A percentile compares a stretch with the other conserved stretches of the same genome.
Conservation (phyloP, 2,329 filamentous ascomycete genomes). For the Shiraia sp. region DNA sequence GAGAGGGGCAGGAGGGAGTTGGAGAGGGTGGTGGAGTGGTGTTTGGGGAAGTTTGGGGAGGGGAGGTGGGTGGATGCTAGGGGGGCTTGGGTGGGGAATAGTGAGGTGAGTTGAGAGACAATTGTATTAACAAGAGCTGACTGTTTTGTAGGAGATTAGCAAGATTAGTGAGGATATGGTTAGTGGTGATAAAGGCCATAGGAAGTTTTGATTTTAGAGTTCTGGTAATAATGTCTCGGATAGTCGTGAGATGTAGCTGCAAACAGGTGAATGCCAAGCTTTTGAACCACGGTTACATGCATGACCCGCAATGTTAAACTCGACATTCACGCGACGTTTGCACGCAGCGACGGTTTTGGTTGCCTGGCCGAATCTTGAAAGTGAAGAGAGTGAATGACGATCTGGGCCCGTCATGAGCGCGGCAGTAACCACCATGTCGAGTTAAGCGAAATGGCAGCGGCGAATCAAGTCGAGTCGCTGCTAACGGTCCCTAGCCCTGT, state of each 20-base stretch:
- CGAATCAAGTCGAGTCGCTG: slow-evolving; percentile 31
- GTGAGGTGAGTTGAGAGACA: slow-evolving; percentile 19
- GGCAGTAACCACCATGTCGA: slow-evolving; percentile 24
- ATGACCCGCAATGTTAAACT: slow-evolving; percentile 1
- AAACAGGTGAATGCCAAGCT: no score
- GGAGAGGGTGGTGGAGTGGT: slow-evolving; percentile 48
- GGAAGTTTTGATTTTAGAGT: slow-evolving; percentile 46
- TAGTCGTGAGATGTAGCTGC: no score
- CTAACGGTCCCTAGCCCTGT: slow-evolving; percentile 34
- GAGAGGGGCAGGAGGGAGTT: slow-evolving; percentile 45
- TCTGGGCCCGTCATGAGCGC: slow-evolving; percentile 30
- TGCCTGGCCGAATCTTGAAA: slow-evolving; percentile 3
- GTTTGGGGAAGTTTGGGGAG: slow-evolving; percentile 51
- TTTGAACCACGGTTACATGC: no score
- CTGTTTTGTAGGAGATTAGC: slow-evolving; percentile 34
- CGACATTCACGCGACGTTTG: slow-evolving; percentile 4
- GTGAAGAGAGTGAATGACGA: slow-evolving; percentile 22
- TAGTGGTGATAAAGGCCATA: slow-evolving; percentile 49
- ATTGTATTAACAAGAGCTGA: no score
- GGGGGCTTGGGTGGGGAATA: slow-evolving; percentile 48
- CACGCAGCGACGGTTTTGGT: slow-evolving; percentile 5
- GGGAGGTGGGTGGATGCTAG: slow-evolving; percentile 50
- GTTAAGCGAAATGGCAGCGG: slow-evolving; percentile 37
- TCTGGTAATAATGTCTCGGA: background rate
- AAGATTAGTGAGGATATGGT: slow-evolving; percentile 50